phyloP scores from a whole-genome alignment of 2,329 filamentous ascomycete species.

The Xylariomycetidae sp. region DNA sequence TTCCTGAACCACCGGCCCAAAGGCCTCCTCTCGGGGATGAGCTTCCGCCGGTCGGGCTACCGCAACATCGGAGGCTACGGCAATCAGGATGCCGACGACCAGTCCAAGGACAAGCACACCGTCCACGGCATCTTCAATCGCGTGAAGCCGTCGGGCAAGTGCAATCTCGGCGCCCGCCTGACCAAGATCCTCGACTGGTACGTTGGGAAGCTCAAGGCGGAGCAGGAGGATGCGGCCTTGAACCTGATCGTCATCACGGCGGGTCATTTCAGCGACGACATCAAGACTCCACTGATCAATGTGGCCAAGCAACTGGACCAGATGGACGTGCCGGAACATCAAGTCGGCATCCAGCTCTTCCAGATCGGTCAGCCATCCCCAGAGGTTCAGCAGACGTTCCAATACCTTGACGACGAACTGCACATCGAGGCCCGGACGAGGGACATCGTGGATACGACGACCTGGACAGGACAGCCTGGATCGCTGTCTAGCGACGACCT shows the following conservation, averaged over 20 bases:
- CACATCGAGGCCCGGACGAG: constrained; percentile 12
- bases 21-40: constrained; percentile 2
- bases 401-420: constrained; percentile 18
- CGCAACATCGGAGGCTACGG: constrained; percentile 4
- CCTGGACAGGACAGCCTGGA: constrained; percentile 4
- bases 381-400: constrained; percentile 11
- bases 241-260: constrained; percentile 7
- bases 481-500: constrained; percentile 13
- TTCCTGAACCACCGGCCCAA: constrained; percentile 34
- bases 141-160: constrained; percentile 2
- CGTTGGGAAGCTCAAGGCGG: constrained; percentile 3
- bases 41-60: constrained; percentile 4
- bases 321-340: constrained; percentile 14
- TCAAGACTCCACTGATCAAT: constrained; percentile 11
- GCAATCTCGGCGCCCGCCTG: constrained; percentile 4
- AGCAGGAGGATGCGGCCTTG: constrained; percentile 3
- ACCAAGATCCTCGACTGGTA: constrained; percentile 5
- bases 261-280: constrained; percentile 13
- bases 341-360: constrained; percentile 18
- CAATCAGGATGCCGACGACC: not conserved
- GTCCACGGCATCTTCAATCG: constrained; percentile 2
- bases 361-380: constrained; percentile 11
- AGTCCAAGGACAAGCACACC: constrained; percentile 2
- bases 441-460: constrained; percentile 15
- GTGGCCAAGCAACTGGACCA: constrained; percentile 14